Base-by-base conservation (phyloP, 441 rosid genomes). In the Melastoma candidum region DNA sequence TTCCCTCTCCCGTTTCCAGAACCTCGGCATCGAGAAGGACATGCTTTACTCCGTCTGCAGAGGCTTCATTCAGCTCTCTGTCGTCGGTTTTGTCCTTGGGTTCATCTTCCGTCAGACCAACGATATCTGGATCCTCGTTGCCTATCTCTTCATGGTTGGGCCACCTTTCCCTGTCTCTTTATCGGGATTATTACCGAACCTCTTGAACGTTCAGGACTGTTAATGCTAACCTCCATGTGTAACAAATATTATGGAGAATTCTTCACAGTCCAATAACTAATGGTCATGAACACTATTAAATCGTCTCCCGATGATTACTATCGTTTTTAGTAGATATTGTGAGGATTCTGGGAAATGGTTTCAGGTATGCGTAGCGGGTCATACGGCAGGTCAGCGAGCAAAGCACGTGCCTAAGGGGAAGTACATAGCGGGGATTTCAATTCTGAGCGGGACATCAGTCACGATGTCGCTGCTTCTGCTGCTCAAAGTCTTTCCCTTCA, bases 371-470 rank as follows among this genome's bases (percentile, higher is more conserved):
- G 79, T 82, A 24, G 98, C 93, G 2, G 96, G 95, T 49, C 78
- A 85, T 46, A 87, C 93, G 4, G 98, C 96, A 0, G 96, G 93
- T 24, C 73, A 87, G 64, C 81, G 95, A 17, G 98, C 93, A 0
- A 85, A 78, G 56, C 90, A 83, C 53, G 93, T 87, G 12, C 93
- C 98, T 1, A 71, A 73, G 0, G 85, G 89, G 26, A 80, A 77
- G 59, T 79, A 76, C 54, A 74, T 90, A 2, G 98, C 98, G 0
- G 98, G 96, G 48, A 69, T 63, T 49, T 90, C 90, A 0, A 87
- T 90, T 29, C 66, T 90, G 11, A 70, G 63, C 0, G 94, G 95
- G 59, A 90, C 96, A 0, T 59, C 82, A 1, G 71, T 79, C 50
- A 87, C 96, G 1, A 76, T 87, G 94, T 62, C 79, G 60, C 13